Base-by-base conservation (phyloP, 2,329 filamentous ascomycete species). In the Penicillium concentricum region DNA sequence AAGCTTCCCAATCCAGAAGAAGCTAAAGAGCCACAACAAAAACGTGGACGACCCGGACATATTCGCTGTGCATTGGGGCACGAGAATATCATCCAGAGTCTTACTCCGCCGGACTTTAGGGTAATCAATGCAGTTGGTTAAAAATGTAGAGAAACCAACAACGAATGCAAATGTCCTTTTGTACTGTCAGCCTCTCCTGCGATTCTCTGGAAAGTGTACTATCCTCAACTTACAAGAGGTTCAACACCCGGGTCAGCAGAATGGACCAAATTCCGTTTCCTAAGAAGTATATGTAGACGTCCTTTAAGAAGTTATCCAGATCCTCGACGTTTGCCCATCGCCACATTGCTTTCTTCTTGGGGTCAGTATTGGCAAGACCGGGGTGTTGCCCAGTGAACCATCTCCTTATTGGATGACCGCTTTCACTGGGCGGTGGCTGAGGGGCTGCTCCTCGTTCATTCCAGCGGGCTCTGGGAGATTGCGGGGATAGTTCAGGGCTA, bases 291-390 rank as follows among this genome's bases (percentile, higher is more conserved):
- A 89, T 82, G 71, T 97, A 97, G 4, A 96, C 90, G 60, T 89
- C 89, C 54, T 85, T 84, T 69, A 96, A 86, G 71, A 96, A 97
- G 66, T 86, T 88, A 74, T 97, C 92, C 51, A 97, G 79, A 69
- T 96, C 94, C 37, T 90, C 86, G 56, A 94, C 90, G 68, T 96
- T 96, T 53, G 90, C 90, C 90, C 92, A 97, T 74, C 90, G 84
- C 88, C 91, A 97, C 79, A 96, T 85, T 4, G 92, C 92, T 72
- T 87, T 89, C 69, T 93, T 89, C 72, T 86, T 86, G 0, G 86
- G 84, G 66, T 85, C 83, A 28, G 81, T 77, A 51, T 77, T 71
- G 18, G 73, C 72, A 41, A 79, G 62, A 26, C 69, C 72, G 1
- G 72, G 65, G 26, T 72, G 66, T 48, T 66, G 69, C 18, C 68